Percentiles rank a stretch among this genome's conserved stretches.
phyloP scores from a whole-genome alignment of 2,329 filamentous ascomycete genomes.

The Blastomyces emzantsi region DNA sequence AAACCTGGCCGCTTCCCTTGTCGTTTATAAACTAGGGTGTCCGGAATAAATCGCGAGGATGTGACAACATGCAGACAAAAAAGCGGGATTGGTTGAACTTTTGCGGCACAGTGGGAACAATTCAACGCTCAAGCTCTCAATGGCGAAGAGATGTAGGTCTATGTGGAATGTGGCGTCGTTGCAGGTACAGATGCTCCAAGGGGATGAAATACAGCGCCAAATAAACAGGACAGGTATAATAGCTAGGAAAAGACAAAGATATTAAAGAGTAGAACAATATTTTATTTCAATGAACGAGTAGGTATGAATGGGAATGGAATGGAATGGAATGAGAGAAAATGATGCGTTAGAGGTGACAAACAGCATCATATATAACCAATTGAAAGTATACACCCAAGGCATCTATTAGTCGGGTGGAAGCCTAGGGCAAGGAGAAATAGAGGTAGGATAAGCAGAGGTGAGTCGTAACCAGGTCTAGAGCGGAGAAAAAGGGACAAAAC shows the following conservation, averaged over 20 bases:
- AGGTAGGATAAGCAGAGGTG: no score
- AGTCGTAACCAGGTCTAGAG: no score
- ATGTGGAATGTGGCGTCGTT: neutral
- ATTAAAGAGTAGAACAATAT: conserved; percentile 1
- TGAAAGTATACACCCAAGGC: neutral
- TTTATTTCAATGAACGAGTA: conserved; percentile 1
- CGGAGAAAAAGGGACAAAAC: neutral
- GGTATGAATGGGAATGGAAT: neutral
- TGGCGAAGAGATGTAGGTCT: neutral
- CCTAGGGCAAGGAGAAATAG: neutral
- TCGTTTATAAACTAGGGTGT: neutral
- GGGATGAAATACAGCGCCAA: conserved; percentile 1
- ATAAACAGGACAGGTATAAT: neutral
- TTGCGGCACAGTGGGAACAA: neutral
- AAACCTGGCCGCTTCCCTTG: neutral
- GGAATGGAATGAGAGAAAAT: neutral
- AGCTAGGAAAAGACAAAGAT: neutral
- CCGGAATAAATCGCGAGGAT: neutral
- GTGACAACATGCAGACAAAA: neutral
- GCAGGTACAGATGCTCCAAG: neutral
- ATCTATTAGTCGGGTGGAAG: neutral
- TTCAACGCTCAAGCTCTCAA: neutral
- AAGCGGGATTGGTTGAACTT: neutral
- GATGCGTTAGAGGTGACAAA: neutral
- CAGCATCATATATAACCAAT: conserved; percentile 6